Evolutionary conservation across 1,284 basidiomycete species (phyloP), one percentile per base, ranked within the genome.

Genomic region (Chalciporus sp.): DNA sequence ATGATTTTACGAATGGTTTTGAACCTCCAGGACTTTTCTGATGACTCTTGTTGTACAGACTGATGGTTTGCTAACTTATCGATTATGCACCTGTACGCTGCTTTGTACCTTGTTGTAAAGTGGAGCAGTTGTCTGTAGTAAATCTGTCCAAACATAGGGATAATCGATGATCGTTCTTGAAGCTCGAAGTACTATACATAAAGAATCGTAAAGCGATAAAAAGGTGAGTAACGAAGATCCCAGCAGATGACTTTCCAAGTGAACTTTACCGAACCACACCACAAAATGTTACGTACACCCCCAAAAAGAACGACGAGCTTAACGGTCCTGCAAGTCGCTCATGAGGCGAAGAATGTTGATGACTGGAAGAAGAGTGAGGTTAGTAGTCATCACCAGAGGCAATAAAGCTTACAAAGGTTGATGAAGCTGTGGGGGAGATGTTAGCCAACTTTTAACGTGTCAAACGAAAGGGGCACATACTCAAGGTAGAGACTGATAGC

Each of bases 401-500:
- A 17, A 42, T n/a, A 54, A n/a, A 45, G 74, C 84, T 71, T 71
- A 86, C 84, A 94, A 49, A 94, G 80, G 65, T 93, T 88, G 68
- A 88, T 77, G 65, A 88, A 88, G 64, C 83, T 84, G 51, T 17
- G n/a, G 39, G 29, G 52, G 26, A 54, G 20, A 29, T 35, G n/a
- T 59, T 40, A 48, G 57, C 40, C 14, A 45, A 42, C 0, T n/a
- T 17, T 27, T 7, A 12, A 37, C 29, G 14, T n/a, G 47, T 45
- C 37, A 20, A 8, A 51, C 20, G 42, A 17, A 39, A 41, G 2
- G 20, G 39, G 79, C 82, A 80, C 82, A 60, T 68, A 89, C 86
- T 94, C 92, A 54, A 94, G 86, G 72, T 94, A 96, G 37, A 96
- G 83, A 60, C 85, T 89, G 69, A 96, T 87, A 43, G 89, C 81